phyloP scores from a whole-genome alignment of 1,284 basidiomycete genomes.

The Apiotrichum akiyoshidainum region DNA sequence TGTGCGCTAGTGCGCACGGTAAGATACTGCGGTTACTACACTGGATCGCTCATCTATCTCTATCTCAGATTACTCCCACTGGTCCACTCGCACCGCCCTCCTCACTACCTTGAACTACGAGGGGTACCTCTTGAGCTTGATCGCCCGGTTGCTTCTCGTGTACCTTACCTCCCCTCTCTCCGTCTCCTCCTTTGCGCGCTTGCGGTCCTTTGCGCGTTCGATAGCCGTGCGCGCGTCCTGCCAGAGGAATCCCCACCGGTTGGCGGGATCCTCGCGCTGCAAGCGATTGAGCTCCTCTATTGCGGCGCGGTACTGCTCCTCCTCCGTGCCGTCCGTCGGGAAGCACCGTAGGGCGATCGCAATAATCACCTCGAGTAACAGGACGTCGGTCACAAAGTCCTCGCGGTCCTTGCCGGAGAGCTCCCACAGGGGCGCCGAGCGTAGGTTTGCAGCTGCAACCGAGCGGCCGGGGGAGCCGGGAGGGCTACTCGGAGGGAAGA shows the following conservation, averaged over 20 bases:
- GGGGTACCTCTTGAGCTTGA: no score
- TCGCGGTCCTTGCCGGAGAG: slow-evolving; percentile 13
- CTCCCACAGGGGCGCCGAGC: slow-evolving; percentile 14
- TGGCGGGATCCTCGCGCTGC: not conserved
- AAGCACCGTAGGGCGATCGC: not conserved
- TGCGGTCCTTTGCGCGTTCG: not conserved
- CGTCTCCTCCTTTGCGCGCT: not conserved
- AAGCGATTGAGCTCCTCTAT: not conserved
- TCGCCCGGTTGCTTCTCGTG: not conserved
- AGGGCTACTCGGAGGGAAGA: no score
- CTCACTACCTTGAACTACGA: no score
- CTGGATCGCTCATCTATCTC: no score
- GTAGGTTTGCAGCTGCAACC: not conserved
- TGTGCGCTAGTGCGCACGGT: no score
- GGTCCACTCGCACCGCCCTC: no score
- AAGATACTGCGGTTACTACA: no score
- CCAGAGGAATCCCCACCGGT: not conserved
- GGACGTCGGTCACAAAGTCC: slow-evolving; percentile 23
- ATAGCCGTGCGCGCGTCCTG: not conserved
- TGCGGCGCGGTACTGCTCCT: not conserved
- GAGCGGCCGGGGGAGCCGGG: no score
- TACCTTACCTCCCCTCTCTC: not conserved
- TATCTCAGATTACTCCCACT: no score
- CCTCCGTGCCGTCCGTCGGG: not conserved
- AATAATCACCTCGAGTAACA: slow-evolving; percentile 34